Evolutionary conservation across 1,139 yeast genomes (phyloP), one percentile per base, ranked within the genome.

Genomic region (Geotrichum fermentans): DNA sequence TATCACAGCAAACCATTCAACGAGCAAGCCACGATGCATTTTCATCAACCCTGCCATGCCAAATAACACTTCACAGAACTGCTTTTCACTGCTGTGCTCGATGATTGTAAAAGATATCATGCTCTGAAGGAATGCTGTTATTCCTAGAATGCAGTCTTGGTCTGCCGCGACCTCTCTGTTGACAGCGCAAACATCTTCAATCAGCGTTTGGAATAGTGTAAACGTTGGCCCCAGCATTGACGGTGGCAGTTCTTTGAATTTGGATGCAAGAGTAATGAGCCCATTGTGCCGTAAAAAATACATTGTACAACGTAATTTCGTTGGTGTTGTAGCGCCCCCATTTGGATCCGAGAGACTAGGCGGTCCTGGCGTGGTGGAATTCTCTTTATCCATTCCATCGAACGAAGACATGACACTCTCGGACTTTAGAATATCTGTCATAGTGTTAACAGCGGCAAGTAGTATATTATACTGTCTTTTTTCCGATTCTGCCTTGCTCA

Each of bases 11-110:
- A 59, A 56, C 63, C 63, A 60, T 7, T 43, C 28, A 5, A 33
- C 43, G 13, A 60, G 42, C 13, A 53, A 35, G 2, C 55, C 50
- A 3, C 55, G 54, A 28, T 52, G 40, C 3, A 55, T 43, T 39
- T 55, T 56, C 53, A 59, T 51, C 30, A 53, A 47, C 7, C 58
- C 53, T 4, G 59, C 57, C 46, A 59, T 48, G 14, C 54, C 35
- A 40, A 54, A 53, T 20, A 59, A 37, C 14, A 59, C 43, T 36
- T 54, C 55, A 26, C 57, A 41, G 38, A 58, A 53, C 10, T 50
- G 50, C 39, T 46, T 50, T 40, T 58, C 58, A 7, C 47, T 46
- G 11, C 45, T 42, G 3, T 51, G 40, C 10, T 24, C 28, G 8
- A 54, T 40, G 22, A 49, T 47, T 24, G 40, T 35, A 39, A 37